Conservation (phyloP, 768 basidiomycete species). For the Cantharellus cinnabarinus region DNA sequence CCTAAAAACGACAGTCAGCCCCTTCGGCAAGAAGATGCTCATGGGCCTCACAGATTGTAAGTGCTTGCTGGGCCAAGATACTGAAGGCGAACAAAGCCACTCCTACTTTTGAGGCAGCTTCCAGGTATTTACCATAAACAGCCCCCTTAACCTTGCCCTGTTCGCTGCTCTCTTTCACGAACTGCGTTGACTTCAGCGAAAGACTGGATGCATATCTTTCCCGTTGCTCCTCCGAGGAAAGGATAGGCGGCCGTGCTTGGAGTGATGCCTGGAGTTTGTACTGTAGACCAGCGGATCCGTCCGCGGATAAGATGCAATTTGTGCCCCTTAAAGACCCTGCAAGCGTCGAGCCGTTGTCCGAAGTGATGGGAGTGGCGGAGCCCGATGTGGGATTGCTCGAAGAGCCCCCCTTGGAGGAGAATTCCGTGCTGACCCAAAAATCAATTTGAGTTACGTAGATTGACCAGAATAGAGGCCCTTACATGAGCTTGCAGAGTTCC, state of each 20-base stretch:
- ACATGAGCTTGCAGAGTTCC: slow-evolving; percentile 61
- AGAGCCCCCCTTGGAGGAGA: background rate
- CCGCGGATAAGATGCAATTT: background rate
- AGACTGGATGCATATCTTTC: background rate
- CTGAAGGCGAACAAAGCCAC: slow-evolving; percentile 40
- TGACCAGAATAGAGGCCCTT: slow-evolving; percentile 14
- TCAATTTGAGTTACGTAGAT: slow-evolving; percentile 1
- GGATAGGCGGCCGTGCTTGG: slow-evolving; percentile 9
- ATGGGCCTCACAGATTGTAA: slow-evolving; percentile 23
- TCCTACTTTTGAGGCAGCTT: slow-evolving; percentile 55
- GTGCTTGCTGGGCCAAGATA: slow-evolving; percentile 33
- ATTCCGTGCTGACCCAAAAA: slow-evolving; percentile 3
- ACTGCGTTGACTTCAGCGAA: slow-evolving; percentile 1
- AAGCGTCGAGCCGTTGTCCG: slow-evolving; percentile 2
- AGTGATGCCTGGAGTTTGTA: background rate
- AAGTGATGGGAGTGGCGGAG: slow-evolving; percentile 26
- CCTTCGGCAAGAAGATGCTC: background rate
- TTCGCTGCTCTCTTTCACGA: slow-evolving; percentile 27
- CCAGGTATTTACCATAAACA: slow-evolving; percentile 62
- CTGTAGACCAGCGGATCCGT: background rate
- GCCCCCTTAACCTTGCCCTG: slow-evolving; percentile 58
- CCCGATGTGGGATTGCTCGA: slow-evolving; percentile 20
- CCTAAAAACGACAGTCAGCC: slow-evolving; percentile 1
- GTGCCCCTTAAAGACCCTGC: background rate
- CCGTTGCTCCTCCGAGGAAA: slow-evolving; percentile 14